Base-by-base conservation (phyloP, 371 early-diverging fungal species). In the Smittium mucronatum region DNA sequence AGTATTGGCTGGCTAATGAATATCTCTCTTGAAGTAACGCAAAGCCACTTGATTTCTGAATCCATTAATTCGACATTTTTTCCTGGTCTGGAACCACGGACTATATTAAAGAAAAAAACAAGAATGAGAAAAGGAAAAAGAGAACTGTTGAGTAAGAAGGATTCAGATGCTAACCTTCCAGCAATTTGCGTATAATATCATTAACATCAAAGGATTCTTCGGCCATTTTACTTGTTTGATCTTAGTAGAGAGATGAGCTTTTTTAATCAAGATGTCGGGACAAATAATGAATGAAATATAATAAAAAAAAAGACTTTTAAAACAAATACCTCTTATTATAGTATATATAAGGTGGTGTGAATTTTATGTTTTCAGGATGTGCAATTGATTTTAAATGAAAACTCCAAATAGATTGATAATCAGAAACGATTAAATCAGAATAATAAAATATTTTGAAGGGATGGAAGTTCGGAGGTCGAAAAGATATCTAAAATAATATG, bases 1-100 rank as follows among this genome's bases (percentile, higher is more conserved):
- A 99, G 82, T 29, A 93, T 88, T 21, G 97, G 95, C 78, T 99
- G 98, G 70, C 83, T 84, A 78, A 97, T 76, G 76, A 97, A 92
- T 31, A 98, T 87, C 70, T 94, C 95, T 68, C 95, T 88, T 36
- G 94, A 88, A 63, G 84, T 81, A 68, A 82, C 84, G 78, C 90
- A 91, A 30, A 93, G 82, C 74, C 82, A 90, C 34, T 83, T 81
- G 71, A 93, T 90, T 77, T 93, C 93, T 59, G 81, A 76, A 74
- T 85, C 85, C 36, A 73, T 69, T 60, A 88, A 75, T 75, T 83
- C 80, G 57, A 86, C 80, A 57, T 77, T 75, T 70, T 80, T 79
- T 71, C 97, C 95, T 63, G 95, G 93, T 67, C 97, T 88, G 72
- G 90, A 88, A 67, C 94, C 92, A 73, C 95, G 86, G 61, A 95